Evolutionary conservation across 108 stramenopile genomes (phyloP), one percentile per base, ranked within the genome.

Genomic region (Schizochytrium sp.): DNA sequence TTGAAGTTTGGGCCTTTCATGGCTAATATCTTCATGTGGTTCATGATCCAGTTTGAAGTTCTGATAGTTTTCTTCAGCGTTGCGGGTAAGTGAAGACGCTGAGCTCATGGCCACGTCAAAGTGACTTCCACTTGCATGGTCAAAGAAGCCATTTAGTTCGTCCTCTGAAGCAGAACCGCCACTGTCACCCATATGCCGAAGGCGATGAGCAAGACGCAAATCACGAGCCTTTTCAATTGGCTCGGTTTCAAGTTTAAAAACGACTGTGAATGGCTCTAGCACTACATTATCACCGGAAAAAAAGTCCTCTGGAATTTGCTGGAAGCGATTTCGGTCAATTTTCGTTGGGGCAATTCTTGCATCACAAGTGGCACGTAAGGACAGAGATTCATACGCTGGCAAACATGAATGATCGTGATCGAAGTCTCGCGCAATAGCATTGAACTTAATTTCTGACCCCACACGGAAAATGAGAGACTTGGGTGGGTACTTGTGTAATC

Each of bases 261-360:
- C 28, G 50, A 83, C 19, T 4, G 73, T 83, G 53, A 83, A 83
- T 4, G 73, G 73, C 73, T 83, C 73, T 4, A 83, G 50, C 49
- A 83, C 28, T 19, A 83, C 19, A 28, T 83, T 83, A 53, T 83
- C 73, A 4, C 73, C 73, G 19, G 73, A 83, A 49, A 47, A 83
- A 7, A 83, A 5, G 46, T 83, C 73, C 5, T 83, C 73, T 10
- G 73, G 73, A 10, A 83, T 1, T 10, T 2, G 8, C 46, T 49
- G 46, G 2, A 53, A 83, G 50, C 46, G 38, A 53, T 83, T 8
- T 10, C 73, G 73, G 13, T 44, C 73, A 1, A 83, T 53, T 28
- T 83, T 83, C 50, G 73, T 83, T 0, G 50, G 73, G 2, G 73
- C 73, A 1, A 83, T 55, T n/a, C 46, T 19, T 28, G 53, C 50